Conservation (phyloP, 2,329 filamentous ascomycete genomes). For the Incumbomyces lentus region DNA sequence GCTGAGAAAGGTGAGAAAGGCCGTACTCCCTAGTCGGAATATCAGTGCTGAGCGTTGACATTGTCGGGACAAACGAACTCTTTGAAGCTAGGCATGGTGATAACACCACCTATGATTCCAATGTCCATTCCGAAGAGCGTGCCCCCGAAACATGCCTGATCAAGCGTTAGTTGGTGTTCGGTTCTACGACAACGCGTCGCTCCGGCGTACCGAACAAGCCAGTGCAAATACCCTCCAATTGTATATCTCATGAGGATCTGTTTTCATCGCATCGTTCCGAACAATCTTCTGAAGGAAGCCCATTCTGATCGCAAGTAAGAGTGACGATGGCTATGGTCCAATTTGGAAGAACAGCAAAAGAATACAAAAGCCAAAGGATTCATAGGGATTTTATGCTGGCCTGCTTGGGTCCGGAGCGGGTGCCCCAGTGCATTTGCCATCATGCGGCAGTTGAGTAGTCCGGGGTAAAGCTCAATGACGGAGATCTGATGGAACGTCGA, state of each 20-base stretch:
- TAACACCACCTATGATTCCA: constrained; percentile 57
- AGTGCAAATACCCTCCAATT: constrained; percentile 58
- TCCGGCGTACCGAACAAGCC: constrained; percentile 43
- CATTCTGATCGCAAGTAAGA: constrained; percentile 12
- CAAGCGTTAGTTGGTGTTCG: neutral
- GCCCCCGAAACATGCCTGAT: constrained; percentile 54
- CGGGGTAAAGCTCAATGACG: no score
- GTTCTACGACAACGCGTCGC: neutral
- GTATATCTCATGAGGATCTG: constrained; percentile 57
- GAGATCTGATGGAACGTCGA: no score
- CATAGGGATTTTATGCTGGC: neutral
- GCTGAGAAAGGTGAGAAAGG: constrained; percentile 31
- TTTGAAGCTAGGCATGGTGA: constrained; percentile 50
- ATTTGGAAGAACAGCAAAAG: neutral
- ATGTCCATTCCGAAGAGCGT: constrained; percentile 58
- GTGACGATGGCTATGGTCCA: constrained; percentile 24
- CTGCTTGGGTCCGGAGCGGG: no score
- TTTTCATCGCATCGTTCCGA: constrained; percentile 61
- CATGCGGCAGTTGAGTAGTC: no score
- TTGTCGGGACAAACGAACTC: constrained; percentile 27
- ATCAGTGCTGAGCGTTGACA: constrained; percentile 9
- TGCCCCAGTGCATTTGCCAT: no score
- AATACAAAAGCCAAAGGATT: neutral
- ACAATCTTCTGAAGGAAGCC: constrained; percentile 46
- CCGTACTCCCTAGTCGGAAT: constrained; percentile 40